Percentiles rank a stretch among this genome's conserved stretches.
These are phyloP conservation scores for Syzygium grande DNA, from an alignment of 345 rosid species.

Conservation along the genomic window DNA sequence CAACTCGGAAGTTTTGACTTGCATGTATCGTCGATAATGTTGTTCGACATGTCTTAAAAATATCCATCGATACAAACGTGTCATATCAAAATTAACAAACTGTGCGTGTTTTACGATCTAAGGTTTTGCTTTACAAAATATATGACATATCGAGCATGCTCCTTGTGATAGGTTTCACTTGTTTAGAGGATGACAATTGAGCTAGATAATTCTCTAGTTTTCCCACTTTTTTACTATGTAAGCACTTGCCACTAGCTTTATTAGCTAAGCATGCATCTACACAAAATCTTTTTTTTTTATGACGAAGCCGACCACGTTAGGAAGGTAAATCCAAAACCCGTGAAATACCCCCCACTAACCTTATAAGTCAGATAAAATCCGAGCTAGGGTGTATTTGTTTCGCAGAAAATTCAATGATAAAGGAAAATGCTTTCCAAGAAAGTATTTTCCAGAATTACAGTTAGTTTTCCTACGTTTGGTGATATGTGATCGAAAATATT, in stretches of 20 bases:
- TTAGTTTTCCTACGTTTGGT: too few relatives aligned
- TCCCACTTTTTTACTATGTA: neutral
- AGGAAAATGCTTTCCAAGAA: too few relatives aligned
- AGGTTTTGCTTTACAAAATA: neutral
- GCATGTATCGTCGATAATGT: neutral
- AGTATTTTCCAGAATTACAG: too few relatives aligned
- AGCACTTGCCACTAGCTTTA: neutral
- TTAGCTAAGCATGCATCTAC: neutral
- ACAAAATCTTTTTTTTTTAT: neutral
- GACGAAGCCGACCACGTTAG: neutral
- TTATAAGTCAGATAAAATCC: neutral
- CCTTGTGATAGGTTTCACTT: neutral
- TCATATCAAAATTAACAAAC: neutral
- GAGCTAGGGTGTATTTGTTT: too few relatives aligned
- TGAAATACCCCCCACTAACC: neutral
- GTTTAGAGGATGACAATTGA: neutral
- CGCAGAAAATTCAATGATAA: too few relatives aligned
- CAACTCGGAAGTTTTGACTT: neutral
- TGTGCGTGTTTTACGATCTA: neutral
- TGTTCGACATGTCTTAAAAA: neutral
- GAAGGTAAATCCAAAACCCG: neutral
- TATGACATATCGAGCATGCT: neutral
- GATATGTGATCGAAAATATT: too few relatives aligned
- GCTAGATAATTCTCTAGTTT: neutral
- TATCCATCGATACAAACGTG: neutral